phyloP scores from a whole-genome alignment of 176 grass and related monocot genomes.

The Paspalum notatum region DNA sequence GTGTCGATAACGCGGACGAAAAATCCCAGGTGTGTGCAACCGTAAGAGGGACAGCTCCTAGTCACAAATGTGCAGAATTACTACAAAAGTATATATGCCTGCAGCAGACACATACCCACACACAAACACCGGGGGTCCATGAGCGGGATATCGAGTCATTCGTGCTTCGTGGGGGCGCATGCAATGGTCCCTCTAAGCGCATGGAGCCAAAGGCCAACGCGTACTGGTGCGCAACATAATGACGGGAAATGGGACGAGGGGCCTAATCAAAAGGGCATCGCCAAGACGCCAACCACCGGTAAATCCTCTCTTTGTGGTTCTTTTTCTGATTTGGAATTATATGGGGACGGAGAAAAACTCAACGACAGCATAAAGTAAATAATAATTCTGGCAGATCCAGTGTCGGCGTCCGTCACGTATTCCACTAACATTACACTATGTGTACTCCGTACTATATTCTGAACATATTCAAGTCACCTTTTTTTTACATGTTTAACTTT shows the following conservation, averaged over 20 bases:
- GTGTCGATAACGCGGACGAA: not conserved
- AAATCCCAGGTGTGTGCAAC: not conserved
- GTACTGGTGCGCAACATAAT: slow-evolving; percentile 36
- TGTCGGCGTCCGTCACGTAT: slow-evolving; percentile 21
- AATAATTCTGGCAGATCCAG: not conserved
- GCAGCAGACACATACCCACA: not conserved
- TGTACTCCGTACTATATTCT: not conserved
- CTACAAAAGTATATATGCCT: not conserved
- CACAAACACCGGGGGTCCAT: not conserved
- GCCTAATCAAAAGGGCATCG: not conserved
- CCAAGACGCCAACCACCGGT: not conserved
- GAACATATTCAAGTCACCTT: not conserved
- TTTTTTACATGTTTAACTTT: not conserved
- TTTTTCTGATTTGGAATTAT: not conserved
- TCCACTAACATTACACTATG: not conserved
- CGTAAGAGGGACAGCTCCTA: not conserved
- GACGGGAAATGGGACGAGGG: slow-evolving; percentile 2
- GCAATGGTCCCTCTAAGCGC: slow-evolving; percentile 28
- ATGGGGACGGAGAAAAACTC: not conserved
- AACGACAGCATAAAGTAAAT: not conserved
- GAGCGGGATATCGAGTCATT: slow-evolving; percentile 17
- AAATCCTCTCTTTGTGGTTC: not conserved
- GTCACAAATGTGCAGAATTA: not conserved
- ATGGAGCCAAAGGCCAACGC: not conserved
- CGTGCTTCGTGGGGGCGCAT: slow-evolving; percentile 32